Evolutionary conservation across 225 moss, liverwort and hornwort species (phyloP), one percentile per base, ranked within the genome.

Genomic region (Physcomitrellopsis africana): DNA sequence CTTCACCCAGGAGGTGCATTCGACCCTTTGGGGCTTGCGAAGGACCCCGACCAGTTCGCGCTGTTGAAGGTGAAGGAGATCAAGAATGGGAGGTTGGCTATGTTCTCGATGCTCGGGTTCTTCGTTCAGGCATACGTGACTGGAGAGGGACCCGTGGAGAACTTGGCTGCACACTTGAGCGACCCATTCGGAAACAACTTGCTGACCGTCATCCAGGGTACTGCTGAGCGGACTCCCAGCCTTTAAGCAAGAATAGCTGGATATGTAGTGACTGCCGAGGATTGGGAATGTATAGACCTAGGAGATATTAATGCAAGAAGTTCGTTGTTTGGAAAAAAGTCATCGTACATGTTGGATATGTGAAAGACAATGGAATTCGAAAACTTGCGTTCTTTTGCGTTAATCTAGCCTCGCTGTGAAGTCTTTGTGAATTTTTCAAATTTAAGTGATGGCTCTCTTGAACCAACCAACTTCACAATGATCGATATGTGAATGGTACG

Each of bases 31-130:
- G 90, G 84, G 14, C 74, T 96, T 76, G 90, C 94, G 45, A 86
- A 92, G 11, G 92, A 94, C 81, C 96, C 89, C 17, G 92, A 96
- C 77, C 82, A 82, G 65, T 96, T 96, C n/a, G 91, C 89, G 14
- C 18, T 92, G 42, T 65, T 96, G 77, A 94, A 91, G 84, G 92
- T 92, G 29, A 95, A 95, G 85, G 94, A 95, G 75, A 95, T 91
- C 57, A 95, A 92, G 83, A 95, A 95, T 42, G 89, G 91, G 49
- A 88, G 92, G 63, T 41, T 95, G 70, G 94, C 89, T 10, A 92
- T 95, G 91, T 92, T 95, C 63, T 92, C 89, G 66, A 95, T 95
- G 92, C 85, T 95, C 3, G 91, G 94, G 52, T 92, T 95, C 82
- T 95, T 95, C 79, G 82, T 92, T 51, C 91, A 95, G 80, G 92